Conservation (phyloP, 208 protist species). For the Leishmania braziliensis region DNA sequence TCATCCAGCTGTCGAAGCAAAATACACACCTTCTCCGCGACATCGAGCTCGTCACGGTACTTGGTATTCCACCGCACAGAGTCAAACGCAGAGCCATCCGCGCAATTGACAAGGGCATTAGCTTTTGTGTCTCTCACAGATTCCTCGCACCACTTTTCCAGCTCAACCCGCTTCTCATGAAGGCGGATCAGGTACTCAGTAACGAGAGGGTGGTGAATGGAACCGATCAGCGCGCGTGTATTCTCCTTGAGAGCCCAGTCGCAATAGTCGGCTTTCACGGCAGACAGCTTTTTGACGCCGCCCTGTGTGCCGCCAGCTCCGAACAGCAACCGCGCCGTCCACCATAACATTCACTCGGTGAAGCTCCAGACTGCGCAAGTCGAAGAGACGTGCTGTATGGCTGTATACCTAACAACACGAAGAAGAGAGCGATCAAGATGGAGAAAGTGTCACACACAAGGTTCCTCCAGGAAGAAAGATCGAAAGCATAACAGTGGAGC, state of each 20-base stretch:
- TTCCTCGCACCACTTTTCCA: constrained; percentile 60
- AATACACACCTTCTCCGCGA: constrained; percentile 46
- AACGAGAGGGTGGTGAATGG: constrained; percentile 81
- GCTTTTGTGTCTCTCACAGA: neutral
- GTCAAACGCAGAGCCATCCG: constrained; percentile 62
- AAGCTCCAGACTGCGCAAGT: neutral
- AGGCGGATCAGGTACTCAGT: constrained; percentile 85
- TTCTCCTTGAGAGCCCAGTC: constrained; percentile 58
- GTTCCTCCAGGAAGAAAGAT: neutral
- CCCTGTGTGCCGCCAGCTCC: constrained; percentile 82
- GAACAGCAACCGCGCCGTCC: constrained; percentile 45
- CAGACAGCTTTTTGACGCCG: constrained; percentile 66
- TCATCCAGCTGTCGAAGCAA: constrained; percentile 66
- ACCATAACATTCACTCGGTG: constrained; percentile 24
- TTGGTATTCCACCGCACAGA: constrained; percentile 73
- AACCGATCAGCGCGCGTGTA: constrained; percentile 49
- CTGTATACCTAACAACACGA: neutral
- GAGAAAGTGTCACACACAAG: neutral
- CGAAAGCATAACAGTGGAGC: neutral
- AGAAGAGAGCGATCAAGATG: neutral
- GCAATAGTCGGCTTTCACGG: constrained; percentile 53
- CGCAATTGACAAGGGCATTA: constrained; percentile 37
- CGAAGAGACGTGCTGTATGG: neutral
- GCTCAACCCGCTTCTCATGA: constrained; percentile 45
- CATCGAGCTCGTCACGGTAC: constrained; percentile 79